Conservation (phyloP, 805 yeast genomes). For the Danielozyma ontarioensis region DNA sequence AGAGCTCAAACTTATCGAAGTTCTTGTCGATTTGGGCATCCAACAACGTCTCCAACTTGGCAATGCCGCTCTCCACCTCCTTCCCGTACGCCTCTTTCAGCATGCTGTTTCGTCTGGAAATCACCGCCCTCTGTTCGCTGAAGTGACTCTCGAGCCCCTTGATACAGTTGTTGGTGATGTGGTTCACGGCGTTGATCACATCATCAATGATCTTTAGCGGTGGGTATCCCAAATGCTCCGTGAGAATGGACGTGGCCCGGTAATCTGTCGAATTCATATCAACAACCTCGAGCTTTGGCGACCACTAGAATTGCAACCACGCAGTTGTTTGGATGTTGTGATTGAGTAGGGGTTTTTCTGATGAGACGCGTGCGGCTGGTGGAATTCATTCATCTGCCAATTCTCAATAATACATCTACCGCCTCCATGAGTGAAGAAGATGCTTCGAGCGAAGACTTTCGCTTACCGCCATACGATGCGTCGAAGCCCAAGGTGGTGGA, state of each 20-base stretch:
- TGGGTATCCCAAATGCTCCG: conserved; percentile 83
- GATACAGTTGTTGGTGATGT: conserved; percentile 75
- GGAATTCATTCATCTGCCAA: too few relatives aligned
- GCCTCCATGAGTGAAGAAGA: too few relatives aligned
- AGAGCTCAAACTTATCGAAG: conserved; percentile 82
- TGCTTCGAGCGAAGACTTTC: too few relatives aligned
- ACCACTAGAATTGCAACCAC: too few relatives aligned
- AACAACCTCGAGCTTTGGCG: too few relatives aligned
- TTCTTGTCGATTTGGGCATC: conserved; percentile 74
- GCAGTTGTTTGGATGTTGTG: too few relatives aligned
- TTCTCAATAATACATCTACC: too few relatives aligned
- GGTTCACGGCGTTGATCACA: conserved; percentile 82
- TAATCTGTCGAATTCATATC: conserved; percentile 13
- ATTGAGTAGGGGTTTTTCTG: too few relatives aligned
- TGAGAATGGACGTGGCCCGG: conserved; percentile 43
- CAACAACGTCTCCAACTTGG: conserved; percentile 68
- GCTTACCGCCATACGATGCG: too few relatives aligned
- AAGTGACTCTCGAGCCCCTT: conserved; percentile 65
- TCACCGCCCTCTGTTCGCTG: background rate
- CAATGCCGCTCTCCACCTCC: conserved; percentile 75
- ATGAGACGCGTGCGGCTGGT: too few relatives aligned
- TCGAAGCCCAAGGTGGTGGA: too few relatives aligned
- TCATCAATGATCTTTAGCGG: conserved; percentile 83
- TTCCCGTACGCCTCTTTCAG: conserved; percentile 16
- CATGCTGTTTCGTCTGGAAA: conserved; percentile 5